Base-by-base conservation (phyloP, 2,329 filamentous ascomycete genomes). In the Trichoderma harzianum region DNA sequence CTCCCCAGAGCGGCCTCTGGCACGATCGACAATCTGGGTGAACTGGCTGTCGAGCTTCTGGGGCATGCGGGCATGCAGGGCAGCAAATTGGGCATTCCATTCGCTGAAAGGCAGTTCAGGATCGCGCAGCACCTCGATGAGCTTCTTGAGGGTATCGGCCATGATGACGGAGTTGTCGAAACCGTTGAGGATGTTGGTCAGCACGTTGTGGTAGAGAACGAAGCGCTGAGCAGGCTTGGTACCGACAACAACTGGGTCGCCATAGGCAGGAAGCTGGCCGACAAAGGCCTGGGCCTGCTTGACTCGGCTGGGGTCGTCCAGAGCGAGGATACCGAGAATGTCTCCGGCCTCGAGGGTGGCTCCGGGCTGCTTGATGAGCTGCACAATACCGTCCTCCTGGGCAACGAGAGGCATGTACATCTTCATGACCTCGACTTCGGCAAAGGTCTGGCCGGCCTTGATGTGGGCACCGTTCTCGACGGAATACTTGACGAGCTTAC, bases 391-490 rank as follows among this genome's bases (percentile, higher is more conserved):
- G 78, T 97, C 96, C 82, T 99, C 96, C 80, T 95, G 92, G 3
- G 96, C 93, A 73, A 99, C 89, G 70, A 99, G 88, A 78, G 96
- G 96, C 96, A 99, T 99, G 88, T 98, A 98, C 96, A 99, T 99
- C 89, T 99, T 99, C 96, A 99, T 99, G 83, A 99, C 96, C 84
- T 99, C 96, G 53, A 99, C 95, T 83, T 99, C 96, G 70, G 96
- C 96, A 79, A 94, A 99, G 39, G 95, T 87, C 82, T 98, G 93
- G 71, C 95, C 95, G 77, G 97, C 94, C 82, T 90, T 92, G 82
- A 99, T 90, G 81, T 99, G 96, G 76, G 94, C 89, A 73, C 96
- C 96, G 78, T 97, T 98, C 82, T 98, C 96, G 2, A 99, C 93
- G 1, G 94, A 93, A 83, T 96, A 99, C 85, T 97, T 98, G 85